Evolutionary conservation across 2,329 filamentous ascomycete species (phyloP), one percentile per base, ranked within the genome.

Genomic region (Sporothrix mexicana): DNA sequence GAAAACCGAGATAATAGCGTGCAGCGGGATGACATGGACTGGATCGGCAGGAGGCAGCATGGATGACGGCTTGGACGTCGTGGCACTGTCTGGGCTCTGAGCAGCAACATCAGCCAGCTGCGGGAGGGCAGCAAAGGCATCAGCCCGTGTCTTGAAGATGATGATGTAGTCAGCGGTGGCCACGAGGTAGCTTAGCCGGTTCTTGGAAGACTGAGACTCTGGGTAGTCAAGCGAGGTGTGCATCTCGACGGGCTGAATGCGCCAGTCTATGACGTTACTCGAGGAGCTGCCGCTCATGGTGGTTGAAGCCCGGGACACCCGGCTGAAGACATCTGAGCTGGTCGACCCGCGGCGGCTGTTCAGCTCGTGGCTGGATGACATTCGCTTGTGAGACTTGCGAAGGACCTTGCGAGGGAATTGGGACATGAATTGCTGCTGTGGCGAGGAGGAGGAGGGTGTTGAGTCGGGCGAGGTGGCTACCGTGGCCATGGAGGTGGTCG

Each of bases 171-270:
- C 82, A 45, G 85, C 80, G 2, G 87, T 87, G 30, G 88, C 79
- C 41, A 88, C 86, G 12, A 89, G 77, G 74, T 87, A 88, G 49
- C 84, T 85, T 1, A 83, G 80, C 73, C 86, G 87, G 74, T 86
- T 78, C 23, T 85, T 84, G 72, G 88, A 85, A 0, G 83, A 79
- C 53, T 71, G 73, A 1, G 66, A 51, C 10, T 76, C 74, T n/a
- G 59, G 68, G 13, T 47, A 72, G 77, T 87, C 87, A 49, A 89
- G 80, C 17, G 83, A 79, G 1, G 85, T 85, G 68, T 82, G 83
- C 25, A 78, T 77, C 73, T 80, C 79, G 41, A 81, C 77, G 7
- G 77, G 72, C 64, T 81, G 80, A 4, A 76, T 71, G 23, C 75
- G 74, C 80, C 81, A 82, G 73, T 81, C 79, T 67, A 81, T 75